Evolutionary conservation across 1,284 basidiomycete species (phyloP), one percentile per base, ranked within the genome.

Genomic region (Sphagnurus paluster): DNA sequence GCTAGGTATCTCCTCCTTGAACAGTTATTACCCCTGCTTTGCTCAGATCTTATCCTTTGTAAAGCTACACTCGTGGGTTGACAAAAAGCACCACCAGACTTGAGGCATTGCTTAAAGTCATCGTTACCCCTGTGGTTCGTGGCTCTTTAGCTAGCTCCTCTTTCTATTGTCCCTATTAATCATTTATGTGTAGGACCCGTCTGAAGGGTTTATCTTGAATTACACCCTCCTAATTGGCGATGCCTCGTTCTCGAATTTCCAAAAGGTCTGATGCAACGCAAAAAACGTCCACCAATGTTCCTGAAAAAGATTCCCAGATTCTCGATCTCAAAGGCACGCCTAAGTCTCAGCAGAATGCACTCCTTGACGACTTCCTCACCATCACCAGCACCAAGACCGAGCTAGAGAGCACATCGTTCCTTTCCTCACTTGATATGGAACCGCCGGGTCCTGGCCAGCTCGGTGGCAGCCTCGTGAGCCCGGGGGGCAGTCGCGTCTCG

Each of bases 271-370:
- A 20, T 5, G 3, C 30, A 19, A 35, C 17, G 13, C n/a, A 33
- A 11, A 9, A 20, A 32, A 11, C 23, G 6, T 46, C 39, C 39
- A 16, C 3, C 24, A 4, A 16, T 48, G 25, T 26, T 50, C 17
- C 30, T 16, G 20, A 50, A 24, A 21, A 36, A 36, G 3, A n/a
- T 13, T n/a, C 38, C n/a, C 30, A 94, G 92, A 89, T 96, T 46
- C 79, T 99, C 20, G 96, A 99, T 64, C 80, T 99, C 46, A 98
- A 97, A 64, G 96, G 95, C 8, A 92, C 93, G 0, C 83, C 90
- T 0, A 90, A 92, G 50, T 64, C 73, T 7, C 87, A 92, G 43
- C 93, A 98, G 70, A 93, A 94, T 67, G 82, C 82, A 55, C 80
- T 99, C 7, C 77, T 97, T 29, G 95, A 98, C 65, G 79, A 86